These are phyloP conservation scores for Trichoderma asperelloides DNA, from an alignment of 495 filamentous ascomycete species.

Conservation along the genomic window DNA sequence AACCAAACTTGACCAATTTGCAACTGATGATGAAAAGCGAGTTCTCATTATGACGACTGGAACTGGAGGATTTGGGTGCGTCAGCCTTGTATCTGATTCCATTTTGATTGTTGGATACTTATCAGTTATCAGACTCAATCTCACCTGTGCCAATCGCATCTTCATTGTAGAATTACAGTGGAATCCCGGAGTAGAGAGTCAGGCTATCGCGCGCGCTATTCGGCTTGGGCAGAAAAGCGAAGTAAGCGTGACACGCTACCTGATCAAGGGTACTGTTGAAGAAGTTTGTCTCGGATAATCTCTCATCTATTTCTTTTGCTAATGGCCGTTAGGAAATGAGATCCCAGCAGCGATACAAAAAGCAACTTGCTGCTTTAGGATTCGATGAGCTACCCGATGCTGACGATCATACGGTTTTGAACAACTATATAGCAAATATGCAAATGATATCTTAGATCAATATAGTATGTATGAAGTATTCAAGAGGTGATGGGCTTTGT, in stretches of 20 bases:
- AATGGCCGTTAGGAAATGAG: background rate
- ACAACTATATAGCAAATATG: background rate
- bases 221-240: slow-evolving; percentile 33
- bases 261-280: slow-evolving; percentile 35
- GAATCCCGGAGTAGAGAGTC: slow-evolving; percentile 42
- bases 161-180: slow-evolving; percentile 42
- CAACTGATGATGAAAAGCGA: slow-evolving; percentile 13
- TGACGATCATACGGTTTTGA: background rate
- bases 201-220: slow-evolving; percentile 35
- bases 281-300: slow-evolving; percentile 21
- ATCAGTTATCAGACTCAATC: slow-evolving; percentile 30
- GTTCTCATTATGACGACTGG: slow-evolving; percentile 44
- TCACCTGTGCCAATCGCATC: slow-evolving; percentile 35
- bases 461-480: background rate
- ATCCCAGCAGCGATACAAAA: background rate
- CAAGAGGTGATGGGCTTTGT: too few species aligned
- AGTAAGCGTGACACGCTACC: slow-evolving; percentile 33
- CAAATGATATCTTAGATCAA: background rate
- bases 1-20: slow-evolving; percentile 28
- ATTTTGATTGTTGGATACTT: background rate
- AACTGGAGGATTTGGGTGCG: slow-evolving; percentile 38
- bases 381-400: background rate
- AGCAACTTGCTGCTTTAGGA: background rate
- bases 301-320: background rate
- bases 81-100: background rate